Conservation (phyloP, 2,329 filamentous ascomycete genomes). For the Pseudophaeomoniella oleicola region DNA sequence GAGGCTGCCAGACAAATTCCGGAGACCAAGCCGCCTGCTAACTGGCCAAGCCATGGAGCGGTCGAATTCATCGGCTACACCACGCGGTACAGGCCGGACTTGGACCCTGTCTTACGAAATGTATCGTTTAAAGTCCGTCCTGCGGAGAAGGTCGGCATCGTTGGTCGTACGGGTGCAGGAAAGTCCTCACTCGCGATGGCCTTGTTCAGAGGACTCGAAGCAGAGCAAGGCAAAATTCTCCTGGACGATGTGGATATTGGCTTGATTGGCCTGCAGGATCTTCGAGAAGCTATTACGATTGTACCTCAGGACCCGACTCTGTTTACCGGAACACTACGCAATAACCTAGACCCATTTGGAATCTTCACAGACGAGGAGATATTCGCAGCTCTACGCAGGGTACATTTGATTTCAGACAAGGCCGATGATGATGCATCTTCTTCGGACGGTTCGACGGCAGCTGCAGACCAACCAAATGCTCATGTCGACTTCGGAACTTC, state of each 20-base stretch:
- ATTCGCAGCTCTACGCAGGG: constrained; percentile 69
- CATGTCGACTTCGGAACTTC: constrained; percentile 2
- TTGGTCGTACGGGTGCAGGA: constrained; percentile 86
- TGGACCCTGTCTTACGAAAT: constrained; percentile 72
- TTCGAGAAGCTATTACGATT: constrained; percentile 89
- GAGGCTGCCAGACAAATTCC: constrained; percentile 69
- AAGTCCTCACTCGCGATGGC: constrained; percentile 92
- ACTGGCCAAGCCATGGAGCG: constrained; percentile 75
- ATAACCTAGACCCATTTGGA: constrained; percentile 82
- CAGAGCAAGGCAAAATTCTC: constrained; percentile 74
- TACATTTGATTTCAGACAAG: constrained; percentile 65
- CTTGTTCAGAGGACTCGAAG: constrained; percentile 84
- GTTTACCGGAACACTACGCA: constrained; percentile 15
- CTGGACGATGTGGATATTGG: constrained; percentile 89
- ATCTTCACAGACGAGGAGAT: constrained; percentile 83
- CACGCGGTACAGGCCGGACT: constrained; percentile 73
- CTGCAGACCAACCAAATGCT: constrained; percentile 12
- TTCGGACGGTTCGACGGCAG: constrained; percentile 17
- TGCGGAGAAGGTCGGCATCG: constrained; percentile 87
- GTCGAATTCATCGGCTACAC: constrained; percentile 84
- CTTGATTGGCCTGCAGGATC: constrained; percentile 76
- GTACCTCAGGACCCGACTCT: constrained; percentile 70
- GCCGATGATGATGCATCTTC: constrained; percentile 24
- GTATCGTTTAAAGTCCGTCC: constrained; percentile 77
- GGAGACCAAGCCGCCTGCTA: constrained; percentile 57